Conservation (phyloP, 148 eudicot genomes). For the Rhododendron mucronatum region DNA sequence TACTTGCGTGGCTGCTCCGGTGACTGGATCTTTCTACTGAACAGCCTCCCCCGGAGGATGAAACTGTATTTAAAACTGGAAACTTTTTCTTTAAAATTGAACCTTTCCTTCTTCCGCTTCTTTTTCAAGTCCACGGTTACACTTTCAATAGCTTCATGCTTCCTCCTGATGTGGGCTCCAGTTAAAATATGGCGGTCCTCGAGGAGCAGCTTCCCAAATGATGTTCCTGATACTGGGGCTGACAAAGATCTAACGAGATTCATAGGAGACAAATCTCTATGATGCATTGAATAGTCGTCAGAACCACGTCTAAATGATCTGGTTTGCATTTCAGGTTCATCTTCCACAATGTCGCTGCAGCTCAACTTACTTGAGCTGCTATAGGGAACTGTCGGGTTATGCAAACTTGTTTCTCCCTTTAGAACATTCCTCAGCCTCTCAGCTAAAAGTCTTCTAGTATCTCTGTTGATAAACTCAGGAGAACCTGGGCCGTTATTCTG, state of each 20-base stretch:
- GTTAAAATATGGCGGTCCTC: constrained; percentile 75
- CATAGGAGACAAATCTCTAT: constrained; percentile 56
- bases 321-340: constrained; percentile 37
- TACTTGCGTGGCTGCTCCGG: constrained; percentile 35
- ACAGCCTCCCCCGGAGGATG: constrained; percentile 61
- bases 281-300: constrained; percentile 23
- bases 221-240: constrained; percentile 81
- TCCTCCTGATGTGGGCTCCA: constrained; percentile 81
- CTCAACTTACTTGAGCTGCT: constrained; percentile 27
- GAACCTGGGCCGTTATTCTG: constrained; percentile 48
- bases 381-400: constrained; percentile 19
- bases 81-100: constrained; percentile 64
- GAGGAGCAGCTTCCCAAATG: constrained; percentile 92
- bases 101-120: constrained; percentile 59
- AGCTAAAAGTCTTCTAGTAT: constrained; percentile 48
- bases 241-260: constrained; percentile 84
- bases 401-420: constrained; percentile 38
- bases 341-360: constrained; percentile 32
- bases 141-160: constrained; percentile 64
- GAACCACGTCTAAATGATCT: constrained; percentile 50
- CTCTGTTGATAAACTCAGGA: constrained; percentile 54
- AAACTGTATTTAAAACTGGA: constrained; percentile 62
- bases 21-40: constrained; percentile 62
- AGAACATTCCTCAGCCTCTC: constrained; percentile 64
- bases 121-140: constrained; percentile 28